Percentiles rank a stretch among this genome's conserved stretches.
These are phyloP conservation scores for Elymus sibiricus DNA, from an alignment of 176 grass and related monocot species.

Conservation along the genomic window DNA sequence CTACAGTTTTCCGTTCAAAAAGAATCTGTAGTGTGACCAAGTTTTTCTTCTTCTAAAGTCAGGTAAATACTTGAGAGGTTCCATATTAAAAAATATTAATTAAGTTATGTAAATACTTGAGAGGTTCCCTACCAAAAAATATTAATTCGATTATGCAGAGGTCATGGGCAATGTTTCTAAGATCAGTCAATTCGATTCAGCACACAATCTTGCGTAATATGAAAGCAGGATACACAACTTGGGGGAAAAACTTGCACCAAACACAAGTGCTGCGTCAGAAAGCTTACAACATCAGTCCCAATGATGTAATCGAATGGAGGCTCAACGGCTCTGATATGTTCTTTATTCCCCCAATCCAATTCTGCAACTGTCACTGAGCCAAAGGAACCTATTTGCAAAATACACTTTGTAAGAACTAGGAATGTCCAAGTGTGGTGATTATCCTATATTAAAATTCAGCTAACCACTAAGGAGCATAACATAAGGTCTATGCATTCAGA, in stretches of 20 bases:
- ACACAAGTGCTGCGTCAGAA: neutral
- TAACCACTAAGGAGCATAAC: neutral
- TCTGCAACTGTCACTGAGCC: conserved; percentile 72
- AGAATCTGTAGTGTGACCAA: neutral
- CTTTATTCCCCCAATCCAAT: conserved; percentile 88
- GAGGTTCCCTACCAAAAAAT: neutral
- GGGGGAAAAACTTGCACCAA: neutral
- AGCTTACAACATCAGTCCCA: conserved; percentile 94
- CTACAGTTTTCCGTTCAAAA: neutral
- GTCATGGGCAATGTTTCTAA: neutral
- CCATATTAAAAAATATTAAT: neutral
- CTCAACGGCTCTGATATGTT: conserved; percentile 63
- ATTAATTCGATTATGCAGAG: neutral
- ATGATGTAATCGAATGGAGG: conserved; percentile 98
- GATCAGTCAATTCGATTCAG: too few relatives aligned
- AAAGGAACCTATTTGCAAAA: conserved; percentile 46
- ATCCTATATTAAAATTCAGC: neutral
- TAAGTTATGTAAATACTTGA: neutral
- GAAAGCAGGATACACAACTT: neutral
- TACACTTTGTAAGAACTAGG: neutral
- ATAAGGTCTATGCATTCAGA: neutral
- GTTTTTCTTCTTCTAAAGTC: neutral
- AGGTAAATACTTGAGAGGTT: neutral
- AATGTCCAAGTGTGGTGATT: neutral
- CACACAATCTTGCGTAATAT: neutral